These are phyloP conservation scores for Fistulinella staudtii DNA, from an alignment of 1,284 basidiomycete genomes.

Conservation along the genomic window DNA sequence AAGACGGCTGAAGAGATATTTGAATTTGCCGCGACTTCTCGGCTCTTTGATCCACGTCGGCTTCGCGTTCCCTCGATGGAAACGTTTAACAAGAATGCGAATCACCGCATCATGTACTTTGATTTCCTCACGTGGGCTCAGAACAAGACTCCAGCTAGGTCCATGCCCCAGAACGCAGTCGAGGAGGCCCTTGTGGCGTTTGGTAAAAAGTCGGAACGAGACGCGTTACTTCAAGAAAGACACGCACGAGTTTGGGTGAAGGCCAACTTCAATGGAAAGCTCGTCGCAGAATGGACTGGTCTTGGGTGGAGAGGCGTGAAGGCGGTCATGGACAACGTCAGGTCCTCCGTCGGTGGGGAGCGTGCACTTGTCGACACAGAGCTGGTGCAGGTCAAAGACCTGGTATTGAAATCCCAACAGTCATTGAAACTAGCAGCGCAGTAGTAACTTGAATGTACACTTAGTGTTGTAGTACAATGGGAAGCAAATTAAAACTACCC, in stretches of 20 bases:
- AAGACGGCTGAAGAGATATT: slow-evolving; percentile 49
- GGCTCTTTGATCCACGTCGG: slow-evolving; percentile 44
- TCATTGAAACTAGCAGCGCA: slow-evolving; percentile 19
- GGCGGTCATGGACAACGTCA: slow-evolving; percentile 46
- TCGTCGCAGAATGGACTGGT: slow-evolving; percentile 52
- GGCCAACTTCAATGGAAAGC: slow-evolving; percentile 46
- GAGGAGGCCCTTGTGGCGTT: slow-evolving; percentile 53
- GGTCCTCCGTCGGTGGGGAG: slow-evolving; percentile 38
- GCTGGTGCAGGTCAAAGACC: slow-evolving; percentile 31
- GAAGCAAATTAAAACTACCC: neutral
- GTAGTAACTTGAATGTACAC: slow-evolving; percentile 10
- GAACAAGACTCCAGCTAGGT: slow-evolving; percentile 12
- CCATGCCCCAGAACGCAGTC: slow-evolving; percentile 20
- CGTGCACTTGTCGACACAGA: slow-evolving; percentile 35
- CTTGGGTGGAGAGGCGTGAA: slow-evolving; percentile 48
- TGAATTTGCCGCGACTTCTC: slow-evolving; percentile 51
- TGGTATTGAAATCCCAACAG: slow-evolving; percentile 29
- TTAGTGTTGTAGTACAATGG: neutral
- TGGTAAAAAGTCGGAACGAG: slow-evolving; percentile 48
- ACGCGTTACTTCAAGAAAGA: slow-evolving; percentile 35
- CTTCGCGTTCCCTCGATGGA: slow-evolving; percentile 27
- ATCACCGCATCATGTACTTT: slow-evolving; percentile 54
- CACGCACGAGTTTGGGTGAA: slow-evolving; percentile 37
- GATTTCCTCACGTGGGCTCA: slow-evolving; percentile 52
- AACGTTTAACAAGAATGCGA: slow-evolving; percentile 41